Base-by-base conservation (phyloP, 495 filamentous ascomycete genomes). In the Penicillium waksmanii region DNA sequence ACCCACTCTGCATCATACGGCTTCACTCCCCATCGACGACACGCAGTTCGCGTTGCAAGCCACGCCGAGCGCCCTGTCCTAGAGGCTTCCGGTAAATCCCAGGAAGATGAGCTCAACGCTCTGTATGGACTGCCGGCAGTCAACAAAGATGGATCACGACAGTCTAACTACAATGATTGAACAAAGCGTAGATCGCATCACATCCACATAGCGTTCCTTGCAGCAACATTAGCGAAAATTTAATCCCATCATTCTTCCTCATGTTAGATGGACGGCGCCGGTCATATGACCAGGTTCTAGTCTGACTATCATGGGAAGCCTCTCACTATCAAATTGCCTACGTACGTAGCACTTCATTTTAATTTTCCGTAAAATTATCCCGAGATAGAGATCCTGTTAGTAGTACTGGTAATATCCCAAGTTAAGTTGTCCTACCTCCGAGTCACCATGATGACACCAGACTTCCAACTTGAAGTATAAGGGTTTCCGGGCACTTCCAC, bases 161-260 rank as follows among this genome's bases (percentile, higher is more conserved):
- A 81, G 62, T 81, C 80, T 6, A 88, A 88, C 68, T 88, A 87
- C 63, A 88, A 88, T 55, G 85, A 88, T 65, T 88, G 66, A 69
- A 54, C 5, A 19, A 44, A 18, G 15, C 2, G 27, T 31, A 31
- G 2, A 31, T 9, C 27, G 1, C 27, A 31, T 31, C 27, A 31
- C 27, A 31, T 31, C 27, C 27, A 31, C 27, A 7, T 31, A 31
- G 42, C 42, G 42, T 46, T 18, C 12, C 38, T 40, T 42, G 5
- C 27, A 31, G 42, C 42, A 48, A 33, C 49, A 34, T 58, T 51
- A 58, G 42, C 42, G 42, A 46, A 18, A 46, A 46, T 46, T 13
- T n/a, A 46, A 8, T 46, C n/a, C 42, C 38, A 42, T 42, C n/a
- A 42, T 17, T 5, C 10, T 42, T 17, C 8, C 10, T 42, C n/a